Evolutionary conservation across 306 rosid species (phyloP), one percentile per base, ranked within the genome.

Genomic region (Sesbania bispinosa): DNA sequence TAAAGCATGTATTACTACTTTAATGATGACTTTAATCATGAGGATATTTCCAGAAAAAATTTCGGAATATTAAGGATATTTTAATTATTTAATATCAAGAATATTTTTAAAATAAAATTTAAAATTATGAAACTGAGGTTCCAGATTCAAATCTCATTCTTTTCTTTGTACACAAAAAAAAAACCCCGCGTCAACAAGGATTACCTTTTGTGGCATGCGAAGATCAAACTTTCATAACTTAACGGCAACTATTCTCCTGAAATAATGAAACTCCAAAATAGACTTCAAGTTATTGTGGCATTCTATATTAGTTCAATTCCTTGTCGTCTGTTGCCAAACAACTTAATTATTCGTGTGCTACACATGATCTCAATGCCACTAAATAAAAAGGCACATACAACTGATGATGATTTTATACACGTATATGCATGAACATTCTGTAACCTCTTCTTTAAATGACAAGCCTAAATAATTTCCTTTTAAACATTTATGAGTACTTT

Each of bases 371-470:
- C 63, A 52, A 29, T 6, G 42, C n/a, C 27, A 36, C 36, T 19
- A 29, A 26, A 26, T 26, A 41, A 52, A 27, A 27, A 20, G 16
- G 4, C 20, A 53, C 9, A 15, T 10, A 3, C 3, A 15, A 15
- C 3, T n/a, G n/a, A n/a, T n/a, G n/a, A n/a, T 6, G 13, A 15
- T 19, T 16, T 23, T 26, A n/a, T 48, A 23, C 62, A 23, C 69
- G 14, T 14, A n/a, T n/a, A n/a, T n/a, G n/a, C n/a, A n/a, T n/a
- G n/a, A n/a, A n/a, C n/a, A n/a, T n/a, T n/a, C n/a, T 10, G 1
- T 8, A 38, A 64, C 54, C 71, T 35, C 78, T 62, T 62, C 43
- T 48, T 73, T 73, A 39, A 38, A 21, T 36, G 13, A 19, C 26
- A 38, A 10, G 15, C 41, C 63, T 62, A 39, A 51, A 19, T 6